Evolutionary conservation across 257 asterid genomes (phyloP).

Genomic region (Solanum pinnatisectum): DNA sequence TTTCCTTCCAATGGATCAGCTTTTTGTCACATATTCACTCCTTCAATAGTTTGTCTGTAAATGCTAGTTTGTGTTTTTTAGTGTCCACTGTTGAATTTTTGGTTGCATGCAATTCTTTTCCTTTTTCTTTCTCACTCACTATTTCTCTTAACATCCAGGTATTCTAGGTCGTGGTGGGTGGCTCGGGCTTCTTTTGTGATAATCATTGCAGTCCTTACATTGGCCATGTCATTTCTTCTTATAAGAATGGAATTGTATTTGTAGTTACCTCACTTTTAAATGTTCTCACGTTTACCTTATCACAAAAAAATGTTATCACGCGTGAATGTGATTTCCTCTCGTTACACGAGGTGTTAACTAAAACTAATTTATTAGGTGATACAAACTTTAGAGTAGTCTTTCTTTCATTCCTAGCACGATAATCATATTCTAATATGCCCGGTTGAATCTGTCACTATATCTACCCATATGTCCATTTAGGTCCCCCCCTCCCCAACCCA

Average conservation of each 20-base stretch:
- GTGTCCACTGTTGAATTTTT: not conserved
- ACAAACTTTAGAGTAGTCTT: not conserved
- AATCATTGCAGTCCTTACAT: not conserved
- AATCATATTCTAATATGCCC: not conserved
- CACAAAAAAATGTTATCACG: not conserved
- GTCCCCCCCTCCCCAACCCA: not conserved
- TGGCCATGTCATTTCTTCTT: not conserved
- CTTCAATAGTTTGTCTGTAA: not conserved
- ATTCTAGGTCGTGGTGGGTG: not conserved
- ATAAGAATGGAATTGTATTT: not conserved
- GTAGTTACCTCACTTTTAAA: not conserved
- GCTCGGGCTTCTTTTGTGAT: not conserved
- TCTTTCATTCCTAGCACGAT: not conserved
- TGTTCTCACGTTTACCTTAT: not conserved
- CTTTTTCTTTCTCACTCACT: not conserved
- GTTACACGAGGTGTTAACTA: not conserved
- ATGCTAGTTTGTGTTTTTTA: not conserved
- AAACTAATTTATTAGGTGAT: not conserved
- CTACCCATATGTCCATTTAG: not conserved
- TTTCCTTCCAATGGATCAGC: not conserved
- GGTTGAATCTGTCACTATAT: not conserved
- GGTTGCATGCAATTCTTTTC: not conserved
- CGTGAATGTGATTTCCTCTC: not conserved
- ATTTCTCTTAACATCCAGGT: not conserved
- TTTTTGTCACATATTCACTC: not conserved